Base-by-base conservation (phyloP, 148 eudicot genomes). In the Persicaria tinctoria region DNA sequence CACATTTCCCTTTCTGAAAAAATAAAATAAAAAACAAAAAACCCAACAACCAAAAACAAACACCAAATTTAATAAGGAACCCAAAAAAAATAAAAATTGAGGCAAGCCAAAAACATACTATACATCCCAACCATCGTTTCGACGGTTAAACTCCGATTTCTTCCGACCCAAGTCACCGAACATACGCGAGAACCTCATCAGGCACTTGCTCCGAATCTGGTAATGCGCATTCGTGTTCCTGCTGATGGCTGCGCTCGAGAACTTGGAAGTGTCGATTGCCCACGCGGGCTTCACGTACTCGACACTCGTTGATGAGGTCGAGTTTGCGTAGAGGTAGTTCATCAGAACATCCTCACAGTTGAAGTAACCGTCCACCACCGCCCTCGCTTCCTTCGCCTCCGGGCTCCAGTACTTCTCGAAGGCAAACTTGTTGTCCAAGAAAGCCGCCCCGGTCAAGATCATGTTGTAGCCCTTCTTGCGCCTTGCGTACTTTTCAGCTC, bases 401-500 rank as follows among this genome's bases (percentile, higher is more conserved):
- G 83, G 83, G 63, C 99, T 89, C 99, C 99, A 95, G 51, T 92
- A 95, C 88, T 85, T 86, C 51, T 63, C 48, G 46, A 90, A 92
- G 11, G 97, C 99, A 46, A 80, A 49, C 32, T 82, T 76, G 7
- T 72, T 69, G 73, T 95, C 97, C 55, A 95, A 48, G 74, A 92
- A 95, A 49, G 99, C 99, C 9, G 99, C 99, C 81, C 99, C 97
- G 0, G 97, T 95, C 71, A 95, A 66, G 74, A 95, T 92, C 92
- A 92, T 82, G 80, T 95, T 95, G 73, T 95, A 95, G 62, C 92
- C 96, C 8, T 89, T 82, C 41, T 77, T 82, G 62, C 70, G 80
- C n/a, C 99, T 81, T 5, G 99, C 99, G 74, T 95, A 83, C 78
- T 86, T 89, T 86, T 95, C 97, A 3, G 88, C 96, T 77, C 86